These are phyloP conservation scores for Schwanniomyces vanrijiae DNA, from an alignment of 805 yeast genomes.

Conservation along the genomic window DNA sequence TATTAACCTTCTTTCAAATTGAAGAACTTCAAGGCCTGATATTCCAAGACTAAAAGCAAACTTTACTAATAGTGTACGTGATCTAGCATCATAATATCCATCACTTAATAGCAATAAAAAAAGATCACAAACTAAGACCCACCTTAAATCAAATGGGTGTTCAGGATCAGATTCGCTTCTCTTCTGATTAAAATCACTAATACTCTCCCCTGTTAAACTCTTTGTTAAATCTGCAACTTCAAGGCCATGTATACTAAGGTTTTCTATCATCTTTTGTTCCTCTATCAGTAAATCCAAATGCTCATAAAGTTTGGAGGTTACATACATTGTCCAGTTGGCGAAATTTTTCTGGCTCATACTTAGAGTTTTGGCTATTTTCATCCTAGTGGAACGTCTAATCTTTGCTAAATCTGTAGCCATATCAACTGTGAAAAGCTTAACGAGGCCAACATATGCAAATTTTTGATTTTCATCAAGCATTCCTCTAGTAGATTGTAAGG, in stretches of 20 bases:
- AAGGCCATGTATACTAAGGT: conserved; percentile 80
- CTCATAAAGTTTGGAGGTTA: conserved; percentile 68
- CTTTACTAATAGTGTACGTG: conserved; percentile 70
- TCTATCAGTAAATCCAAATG: conserved; percentile 79
- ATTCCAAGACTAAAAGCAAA: conserved; percentile 68
- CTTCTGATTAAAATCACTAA: not conserved
- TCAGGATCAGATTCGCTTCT: not conserved
- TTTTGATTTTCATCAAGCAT: conserved; percentile 82
- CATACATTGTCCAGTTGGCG: conserved; percentile 79
- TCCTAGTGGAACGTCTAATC: conserved; percentile 50
- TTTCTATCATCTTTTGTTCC: conserved; percentile 86
- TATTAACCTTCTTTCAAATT: conserved; percentile 87
- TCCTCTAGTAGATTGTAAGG: conserved; percentile 74
- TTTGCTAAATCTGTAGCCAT: conserved; percentile 80
- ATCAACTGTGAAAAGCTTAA: conserved; percentile 70
- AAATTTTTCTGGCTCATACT: conserved; percentile 72
- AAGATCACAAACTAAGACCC: conserved; percentile 93
- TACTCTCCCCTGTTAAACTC: conserved; percentile 43
- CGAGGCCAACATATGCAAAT: conserved; percentile 87
- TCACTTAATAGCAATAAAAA: conserved; percentile 79
- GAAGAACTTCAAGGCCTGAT: conserved; percentile 66
- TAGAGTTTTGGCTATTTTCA: conserved; percentile 57
- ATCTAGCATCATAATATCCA: conserved; percentile 85
- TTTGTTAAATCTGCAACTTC: conserved; percentile 68
- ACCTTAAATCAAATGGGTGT: conserved; percentile 60